Percentiles rank a stretch among this genome's conserved stretches.
phyloP scores from a whole-genome alignment of 2,329 filamentous ascomycete genomes.

The Geosmithia putterillii region DNA sequence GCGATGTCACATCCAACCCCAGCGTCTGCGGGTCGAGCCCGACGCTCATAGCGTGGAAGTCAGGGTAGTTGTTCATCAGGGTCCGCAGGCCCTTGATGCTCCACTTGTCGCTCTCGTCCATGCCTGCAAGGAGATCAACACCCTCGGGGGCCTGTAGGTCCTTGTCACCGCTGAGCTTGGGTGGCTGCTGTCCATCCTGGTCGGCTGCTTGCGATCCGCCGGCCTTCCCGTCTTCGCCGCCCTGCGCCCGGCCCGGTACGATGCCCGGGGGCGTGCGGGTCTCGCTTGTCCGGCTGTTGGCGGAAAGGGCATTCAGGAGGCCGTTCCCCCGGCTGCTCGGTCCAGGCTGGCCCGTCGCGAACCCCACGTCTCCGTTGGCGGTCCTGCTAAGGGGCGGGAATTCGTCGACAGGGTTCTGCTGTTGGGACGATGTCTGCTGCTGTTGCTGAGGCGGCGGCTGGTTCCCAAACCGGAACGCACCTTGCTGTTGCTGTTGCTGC shows the following conservation, averaged over 20 bases:
- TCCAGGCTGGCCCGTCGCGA: slow-evolving; percentile 17
- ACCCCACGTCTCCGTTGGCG: slow-evolving; percentile 40
- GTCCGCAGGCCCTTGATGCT: slow-evolving; percentile 52
- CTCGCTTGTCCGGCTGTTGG: slow-evolving; percentile 39
- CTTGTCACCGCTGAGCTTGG: slow-evolving; percentile 28
- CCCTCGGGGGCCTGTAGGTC: slow-evolving; percentile 24
- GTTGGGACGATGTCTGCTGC: slow-evolving; percentile 32
- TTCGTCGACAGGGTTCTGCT: slow-evolving; percentile 40
- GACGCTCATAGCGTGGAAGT: slow-evolving; percentile 48
- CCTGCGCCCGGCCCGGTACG: slow-evolving; percentile 18
- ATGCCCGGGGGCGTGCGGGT: slow-evolving; percentile 33
- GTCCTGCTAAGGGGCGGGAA: slow-evolving; percentile 50
- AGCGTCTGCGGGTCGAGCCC: slow-evolving; percentile 46
- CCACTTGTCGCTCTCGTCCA: slow-evolving; percentile 52
- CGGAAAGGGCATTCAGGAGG: slow-evolving; percentile 50
- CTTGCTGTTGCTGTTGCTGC: slow-evolving; percentile 21
- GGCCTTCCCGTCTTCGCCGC: slow-evolving; percentile 29
- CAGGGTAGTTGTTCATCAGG: slow-evolving; percentile 51
- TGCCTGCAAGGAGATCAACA: slow-evolving; percentile 46
- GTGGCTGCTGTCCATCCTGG: slow-evolving; percentile 26
- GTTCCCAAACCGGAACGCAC: slow-evolving; percentile 40
- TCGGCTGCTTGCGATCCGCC: slow-evolving; percentile 28
- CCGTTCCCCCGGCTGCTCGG: slow-evolving; percentile 43
- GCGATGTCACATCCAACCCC: slow-evolving; percentile 43
- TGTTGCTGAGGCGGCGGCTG: slow-evolving; percentile 31